Conservation (phyloP, 805 yeast genomes). For the Saturnispora gosingensis region DNA sequence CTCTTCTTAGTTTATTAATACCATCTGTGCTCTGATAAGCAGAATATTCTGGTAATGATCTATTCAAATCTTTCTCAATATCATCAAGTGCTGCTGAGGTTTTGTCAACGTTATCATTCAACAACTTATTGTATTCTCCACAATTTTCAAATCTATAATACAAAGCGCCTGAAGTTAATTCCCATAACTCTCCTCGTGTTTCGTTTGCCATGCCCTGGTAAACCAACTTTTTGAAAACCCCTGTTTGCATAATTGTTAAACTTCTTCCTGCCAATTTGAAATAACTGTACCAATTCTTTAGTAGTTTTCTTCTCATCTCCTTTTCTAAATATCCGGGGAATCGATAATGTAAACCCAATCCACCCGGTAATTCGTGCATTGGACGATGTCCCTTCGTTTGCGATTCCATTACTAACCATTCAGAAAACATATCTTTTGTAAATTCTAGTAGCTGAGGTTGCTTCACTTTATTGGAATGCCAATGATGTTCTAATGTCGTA, state of each 20-base stretch:
- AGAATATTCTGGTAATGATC: conserved; percentile 92
- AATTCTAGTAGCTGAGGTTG: conserved; percentile 49
- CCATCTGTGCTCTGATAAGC: conserved; percentile 89
- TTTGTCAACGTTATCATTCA: conserved; percentile 53
- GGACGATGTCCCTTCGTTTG: conserved; percentile 5
- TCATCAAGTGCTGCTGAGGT: conserved; percentile 86
- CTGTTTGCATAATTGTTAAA: conserved; percentile 62
- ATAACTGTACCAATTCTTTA: conserved; percentile 91
- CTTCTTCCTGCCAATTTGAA: conserved; percentile 80
- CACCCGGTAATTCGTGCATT: conserved; percentile 38
- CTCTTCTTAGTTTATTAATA: conserved; percentile 73
- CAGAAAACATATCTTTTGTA: conserved; percentile 71
- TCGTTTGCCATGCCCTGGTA: conserved; percentile 93
- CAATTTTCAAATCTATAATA: conserved; percentile 56
- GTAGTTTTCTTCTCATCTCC: conserved; percentile 38
- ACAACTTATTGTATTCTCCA: conserved; percentile 47
- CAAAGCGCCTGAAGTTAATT: conserved; percentile 78
- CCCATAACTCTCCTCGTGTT: conserved; percentile 95
- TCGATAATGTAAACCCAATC: conserved; percentile 74
- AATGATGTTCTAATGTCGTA: conserved; percentile 1
- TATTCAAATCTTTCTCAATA: conserved; percentile 88
- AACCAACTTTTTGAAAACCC: conserved; percentile 69
- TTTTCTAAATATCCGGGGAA: conserved; percentile 92
- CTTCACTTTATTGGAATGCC: conserved; percentile 31
- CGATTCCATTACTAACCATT: conserved; percentile 43